These are phyloP conservation scores for Chaetomium olivaceum DNA, from an alignment of 2,329 filamentous ascomycete species.

Conservation along the genomic window DNA sequence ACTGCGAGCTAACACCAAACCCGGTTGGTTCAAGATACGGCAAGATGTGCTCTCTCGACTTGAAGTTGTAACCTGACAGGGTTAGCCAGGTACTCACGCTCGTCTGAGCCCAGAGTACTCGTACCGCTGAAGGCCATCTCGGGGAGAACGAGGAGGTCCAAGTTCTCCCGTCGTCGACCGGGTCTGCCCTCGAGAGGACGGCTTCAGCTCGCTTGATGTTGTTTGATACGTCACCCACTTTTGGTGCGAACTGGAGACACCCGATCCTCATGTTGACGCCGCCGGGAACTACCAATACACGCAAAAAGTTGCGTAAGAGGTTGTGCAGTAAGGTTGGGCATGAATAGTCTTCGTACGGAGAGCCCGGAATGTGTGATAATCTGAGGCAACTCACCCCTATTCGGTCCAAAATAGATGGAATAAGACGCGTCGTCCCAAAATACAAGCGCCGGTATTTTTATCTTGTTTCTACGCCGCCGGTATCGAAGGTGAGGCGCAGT, in stretches of 20 bases:
- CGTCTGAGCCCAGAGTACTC: slow-evolving; percentile 24
- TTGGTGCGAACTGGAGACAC: slow-evolving; percentile 72
- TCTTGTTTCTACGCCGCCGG: not conserved
- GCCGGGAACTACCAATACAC: not conserved
- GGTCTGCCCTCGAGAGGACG: slow-evolving; percentile 56
- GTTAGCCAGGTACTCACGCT: not conserved
- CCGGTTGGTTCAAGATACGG: slow-evolving; percentile 69
- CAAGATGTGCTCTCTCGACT: slow-evolving; percentile 64
- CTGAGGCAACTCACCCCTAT: not conserved
- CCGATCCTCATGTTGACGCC: slow-evolving; percentile 41
- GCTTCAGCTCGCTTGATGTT: slow-evolving; percentile 70
- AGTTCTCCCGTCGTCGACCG: slow-evolving; percentile 57
- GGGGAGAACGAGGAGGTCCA: slow-evolving; percentile 73
- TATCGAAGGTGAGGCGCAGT: slow-evolving; percentile 7
- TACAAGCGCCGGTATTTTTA: slow-evolving; percentile 18
- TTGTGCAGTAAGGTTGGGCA: not conserved
- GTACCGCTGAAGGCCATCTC: slow-evolving; percentile 75
- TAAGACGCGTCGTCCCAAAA: slow-evolving; percentile 9
- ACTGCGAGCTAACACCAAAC: slow-evolving; percentile 66
- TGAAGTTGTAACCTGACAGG: slow-evolving; percentile 73
- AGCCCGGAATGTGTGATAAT: not conserved
- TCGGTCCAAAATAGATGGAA: not conserved
- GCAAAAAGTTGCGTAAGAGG: not conserved
- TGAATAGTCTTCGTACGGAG: not conserved
- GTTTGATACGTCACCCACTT: slow-evolving; percentile 67